Conservation (phyloP, 2,329 filamentous ascomycete genomes). For the Beauveria bassiana region DNA sequence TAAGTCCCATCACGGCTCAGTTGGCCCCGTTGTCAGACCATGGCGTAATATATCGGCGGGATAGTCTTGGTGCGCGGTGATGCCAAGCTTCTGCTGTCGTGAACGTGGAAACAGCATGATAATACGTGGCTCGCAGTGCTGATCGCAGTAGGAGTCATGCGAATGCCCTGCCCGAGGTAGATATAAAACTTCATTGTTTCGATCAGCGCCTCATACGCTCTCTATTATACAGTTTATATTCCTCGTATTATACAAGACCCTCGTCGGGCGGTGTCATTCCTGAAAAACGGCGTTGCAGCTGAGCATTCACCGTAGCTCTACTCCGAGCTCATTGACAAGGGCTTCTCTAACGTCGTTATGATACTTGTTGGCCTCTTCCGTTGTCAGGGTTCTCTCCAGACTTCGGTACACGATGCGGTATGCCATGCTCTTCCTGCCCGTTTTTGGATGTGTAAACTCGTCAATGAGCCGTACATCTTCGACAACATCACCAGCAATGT, state of each 20-base stretch:
- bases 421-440: slow-evolving; percentile 73
- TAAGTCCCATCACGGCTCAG: not conserved
- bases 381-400: slow-evolving; percentile 82
- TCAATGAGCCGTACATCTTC: slow-evolving; percentile 84
- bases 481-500: slow-evolving; percentile 71
- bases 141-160: too few relatives aligned
- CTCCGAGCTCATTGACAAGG: slow-evolving; percentile 64
- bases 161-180: not conserved
- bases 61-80: not conserved
- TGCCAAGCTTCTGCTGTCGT: too few relatives aligned
- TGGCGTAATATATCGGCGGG: not conserved
- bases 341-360: slow-evolving; percentile 60
- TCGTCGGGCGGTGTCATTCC: not conserved
- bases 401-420: slow-evolving; percentile 93
- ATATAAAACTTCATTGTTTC: not conserved
- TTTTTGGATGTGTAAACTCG: slow-evolving; percentile 82
- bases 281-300: too few relatives aligned
- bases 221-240: not conserved
- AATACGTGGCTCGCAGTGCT: too few relatives aligned
- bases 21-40: not conserved
- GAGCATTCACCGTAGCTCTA: slow-evolving; percentile 46
- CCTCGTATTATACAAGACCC: not conserved
- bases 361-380: slow-evolving; percentile 67
- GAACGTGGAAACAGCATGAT: too few relatives aligned
- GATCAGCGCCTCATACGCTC: too few relatives aligned